Evolutionary conservation across 345 rosid species (phyloP).

Genomic region (Eucalyptus decipiens): DNA sequence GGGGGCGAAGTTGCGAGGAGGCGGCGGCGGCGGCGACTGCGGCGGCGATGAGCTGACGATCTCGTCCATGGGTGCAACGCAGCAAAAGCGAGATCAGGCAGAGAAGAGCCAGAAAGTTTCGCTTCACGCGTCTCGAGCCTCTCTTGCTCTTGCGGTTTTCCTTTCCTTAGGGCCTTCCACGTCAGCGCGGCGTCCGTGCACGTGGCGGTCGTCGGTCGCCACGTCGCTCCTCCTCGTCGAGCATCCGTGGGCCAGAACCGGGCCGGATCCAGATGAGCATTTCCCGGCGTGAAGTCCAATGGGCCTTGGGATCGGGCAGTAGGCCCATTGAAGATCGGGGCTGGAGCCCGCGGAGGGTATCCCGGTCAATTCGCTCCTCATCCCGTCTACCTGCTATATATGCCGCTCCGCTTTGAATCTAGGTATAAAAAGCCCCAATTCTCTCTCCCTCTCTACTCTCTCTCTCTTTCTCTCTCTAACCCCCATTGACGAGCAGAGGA

Average conservation of each 20-base stretch:
- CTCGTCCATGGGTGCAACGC: constrained; percentile 7
- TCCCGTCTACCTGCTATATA: constrained; percentile 35
- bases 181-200: background rate
- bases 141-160: background rate
- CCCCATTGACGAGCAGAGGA: background rate
- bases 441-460: background rate
- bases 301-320: background rate
- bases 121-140: background rate
- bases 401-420: constrained; percentile 48
- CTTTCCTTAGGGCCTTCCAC: background rate
- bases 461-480: background rate
- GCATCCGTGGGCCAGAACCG: background rate
- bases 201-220: background rate
- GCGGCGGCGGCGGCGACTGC: background rate
- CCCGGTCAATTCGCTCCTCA: constrained; percentile 1
- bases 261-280: background rate
- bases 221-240: background rate
- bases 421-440: constrained; percentile 69
- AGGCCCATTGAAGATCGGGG: background rate
- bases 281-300: background rate
- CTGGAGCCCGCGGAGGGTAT: background rate
- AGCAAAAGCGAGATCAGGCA: background rate
- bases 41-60: background rate
- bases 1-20: background rate
- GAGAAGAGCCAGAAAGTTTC: background rate